Conservation (phyloP, 116 monocot species). For the Iris pallida region DNA sequence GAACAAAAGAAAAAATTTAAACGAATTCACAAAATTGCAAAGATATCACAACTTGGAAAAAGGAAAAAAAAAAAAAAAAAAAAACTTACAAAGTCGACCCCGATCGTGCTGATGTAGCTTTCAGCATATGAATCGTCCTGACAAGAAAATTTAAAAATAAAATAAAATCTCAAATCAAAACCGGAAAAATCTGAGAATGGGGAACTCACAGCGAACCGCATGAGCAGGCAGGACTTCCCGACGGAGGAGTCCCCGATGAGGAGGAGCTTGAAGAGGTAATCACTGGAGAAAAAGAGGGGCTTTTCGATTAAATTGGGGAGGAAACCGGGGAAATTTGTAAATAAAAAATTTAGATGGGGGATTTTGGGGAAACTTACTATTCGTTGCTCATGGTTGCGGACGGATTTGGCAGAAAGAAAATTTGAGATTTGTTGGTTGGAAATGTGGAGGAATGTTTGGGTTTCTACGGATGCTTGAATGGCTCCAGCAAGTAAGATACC, state of each 20-base stretch:
- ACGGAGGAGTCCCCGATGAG: constrained; percentile 88
- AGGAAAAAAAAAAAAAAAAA: background rate
- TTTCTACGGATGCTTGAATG: too few species aligned
- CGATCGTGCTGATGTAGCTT: constrained; percentile 50
- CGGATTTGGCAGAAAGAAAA: too few species aligned
- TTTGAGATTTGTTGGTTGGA: too few species aligned
- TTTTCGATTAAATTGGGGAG: background rate
- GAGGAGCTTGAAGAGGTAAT: constrained; percentile 94
- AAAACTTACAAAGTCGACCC: constrained; percentile 46
- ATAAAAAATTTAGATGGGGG: too few species aligned
- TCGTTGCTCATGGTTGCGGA: constrained; percentile 55
- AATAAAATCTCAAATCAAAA: background rate
- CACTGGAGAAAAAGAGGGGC: constrained; percentile 30
- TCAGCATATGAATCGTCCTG: constrained; percentile 46
- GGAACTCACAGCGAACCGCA: constrained; percentile 85
- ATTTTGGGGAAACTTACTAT: constrained; percentile 45
- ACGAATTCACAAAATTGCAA: background rate
- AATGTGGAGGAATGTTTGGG: too few species aligned
- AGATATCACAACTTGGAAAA: background rate
- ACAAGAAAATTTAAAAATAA: constrained; percentile 5
- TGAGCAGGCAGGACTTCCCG: constrained; percentile 86
- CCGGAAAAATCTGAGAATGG: background rate
- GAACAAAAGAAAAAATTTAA: background rate
- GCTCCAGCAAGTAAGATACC: too few species aligned
- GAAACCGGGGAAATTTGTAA: too few species aligned